Evolutionary conservation across 2,329 filamentous ascomycete species (phyloP), one percentile per base, ranked within the genome.

Genomic region (Alternaria consortialis): DNA sequence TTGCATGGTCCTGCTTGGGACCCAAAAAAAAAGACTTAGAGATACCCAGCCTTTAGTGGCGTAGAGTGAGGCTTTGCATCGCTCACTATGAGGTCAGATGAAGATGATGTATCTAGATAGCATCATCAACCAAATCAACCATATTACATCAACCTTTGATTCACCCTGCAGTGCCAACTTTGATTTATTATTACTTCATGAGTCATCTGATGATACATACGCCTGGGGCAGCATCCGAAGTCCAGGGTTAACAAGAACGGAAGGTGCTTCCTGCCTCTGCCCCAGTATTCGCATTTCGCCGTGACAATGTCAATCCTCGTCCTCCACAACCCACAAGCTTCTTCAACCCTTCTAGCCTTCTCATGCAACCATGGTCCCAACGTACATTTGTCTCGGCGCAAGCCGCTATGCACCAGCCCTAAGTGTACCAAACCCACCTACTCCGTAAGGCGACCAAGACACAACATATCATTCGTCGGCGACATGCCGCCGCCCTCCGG

Each of bases 1-100:
- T 68, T 55, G 59, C 62, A 59, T 61, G 50, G 65, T 62, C 62
- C 50, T 40, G 58, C 56, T 62, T 48, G 58, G 58, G 60, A 36
- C 34, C 47, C 47, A 20, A 53, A 20, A 53, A 29, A 61, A 63
- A 62, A 58, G 53, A 58, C 52, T 25, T 64, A 53, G 65, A 71
- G 65, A 75, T 75, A 74, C 74, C 74, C 64, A 64, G 70, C 69
- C 70, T 68, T 68, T 60, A 65, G 53, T 60, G 71, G 72, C 68
- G 23, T 54, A 47, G 53, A 64, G 59, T 46, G 51, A 64, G 51
- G 37, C 32, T 60, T 61, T 60, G 62, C 66, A 71, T 67, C 63
- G 67, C 68, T 71, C 66, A 47, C 23, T 39, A 57, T 52, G 67
- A 71, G 68, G 67, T 67, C 67, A 70, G 65, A 70, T 70, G 67